Evolutionary conservation across 1,284 basidiomycete species (phyloP).

Genomic region (Farysia itapuensis): DNA sequence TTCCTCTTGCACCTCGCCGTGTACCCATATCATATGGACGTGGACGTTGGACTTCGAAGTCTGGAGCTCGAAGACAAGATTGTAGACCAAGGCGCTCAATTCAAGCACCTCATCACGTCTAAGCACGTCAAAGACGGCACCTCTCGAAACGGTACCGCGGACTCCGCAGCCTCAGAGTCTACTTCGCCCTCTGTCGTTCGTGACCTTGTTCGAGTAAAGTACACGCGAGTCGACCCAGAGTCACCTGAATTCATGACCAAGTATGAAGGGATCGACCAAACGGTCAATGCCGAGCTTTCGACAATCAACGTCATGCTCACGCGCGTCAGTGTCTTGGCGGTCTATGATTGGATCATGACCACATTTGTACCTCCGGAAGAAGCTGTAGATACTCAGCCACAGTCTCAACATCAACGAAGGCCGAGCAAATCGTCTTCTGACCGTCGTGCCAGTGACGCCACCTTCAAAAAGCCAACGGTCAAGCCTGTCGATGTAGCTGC

Average conservation of each 20-base stretch:
- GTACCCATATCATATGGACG: conserved; percentile 71
- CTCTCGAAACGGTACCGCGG: conserved; percentile 15
- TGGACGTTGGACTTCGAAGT: conserved; percentile 76
- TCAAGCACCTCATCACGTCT: conserved; percentile 75
- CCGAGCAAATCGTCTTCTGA: conserved; percentile 28
- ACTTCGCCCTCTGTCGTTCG: conserved; percentile 19
- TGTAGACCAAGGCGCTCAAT: conserved; percentile 66
- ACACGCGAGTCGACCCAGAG: conserved; percentile 76
- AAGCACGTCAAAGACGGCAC: conserved; percentile 60
- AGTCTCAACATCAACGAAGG: conserved; percentile 9
- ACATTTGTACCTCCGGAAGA: conserved; percentile 47
- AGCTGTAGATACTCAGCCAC: neutral
- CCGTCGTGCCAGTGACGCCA: conserved; percentile 24
- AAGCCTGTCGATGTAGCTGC: conserved; percentile 13
- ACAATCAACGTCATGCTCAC: conserved; percentile 88
- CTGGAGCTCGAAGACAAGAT: conserved; percentile 67
- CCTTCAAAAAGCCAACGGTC: conserved; percentile 17
- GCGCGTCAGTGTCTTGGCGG: conserved; percentile 83
- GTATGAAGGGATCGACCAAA: conserved; percentile 86
- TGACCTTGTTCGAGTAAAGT: conserved; percentile 82
- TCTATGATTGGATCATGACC: conserved; percentile 98
- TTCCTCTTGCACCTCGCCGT: conserved; percentile 64
- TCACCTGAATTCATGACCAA: conserved; percentile 83
- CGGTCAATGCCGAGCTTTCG: conserved; percentile 82
- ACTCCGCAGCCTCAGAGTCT: conserved; percentile 17